Evolutionary conservation across 345 rosid genomes (phyloP), one percentile per base, ranked within the genome.

Genomic region (Eucalyptus marginata): DNA sequence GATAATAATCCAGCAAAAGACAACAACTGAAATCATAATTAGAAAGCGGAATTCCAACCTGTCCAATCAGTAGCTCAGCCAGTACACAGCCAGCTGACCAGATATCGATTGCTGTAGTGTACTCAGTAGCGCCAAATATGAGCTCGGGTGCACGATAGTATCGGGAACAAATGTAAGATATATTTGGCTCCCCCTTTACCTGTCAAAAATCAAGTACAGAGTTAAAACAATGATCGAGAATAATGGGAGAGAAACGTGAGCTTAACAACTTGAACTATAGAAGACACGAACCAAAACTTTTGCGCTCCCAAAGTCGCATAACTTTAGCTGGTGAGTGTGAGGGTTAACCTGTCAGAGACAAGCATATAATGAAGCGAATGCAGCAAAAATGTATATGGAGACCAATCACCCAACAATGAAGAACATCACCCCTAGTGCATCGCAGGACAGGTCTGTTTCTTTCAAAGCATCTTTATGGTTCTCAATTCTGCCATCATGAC

Each of bases 31-130:
- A 40, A 71, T 29, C 44, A 86, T 31, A 46, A 44, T 54, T 44
- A 49, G 36, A 87, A 58, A 86, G 66, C 25, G 16, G 54, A 86
- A 89, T 76, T 40, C 79, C 80, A 62, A 98, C 99, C 96, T 97
- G 99, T 54, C 99, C 99, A 86, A 96, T 96, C 20, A 98, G 94
- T 88, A 98, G 93, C 92, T 98, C 99, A 25, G 99, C 99, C 49
- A 98, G 93, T 89, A 97, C 99, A 88, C 99, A 98, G 36, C 99
- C 99, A 58, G 96, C 98, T 64, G 99, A 98, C 99, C 99, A 98
- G 92, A 98, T 95, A 90, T 98, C 99, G 90, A 98, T 97, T 62
- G 99, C 98, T 40, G 99, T 92, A 87, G 99, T 96, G 92, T 98
- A 98, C 93, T 97, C 98, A 0, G 99, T 98, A 15, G 99, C 99